These are phyloP conservation scores for Pseudophaeomoniella oleicola DNA, from an alignment of 2,329 filamentous ascomycete species.

Conservation along the genomic window DNA sequence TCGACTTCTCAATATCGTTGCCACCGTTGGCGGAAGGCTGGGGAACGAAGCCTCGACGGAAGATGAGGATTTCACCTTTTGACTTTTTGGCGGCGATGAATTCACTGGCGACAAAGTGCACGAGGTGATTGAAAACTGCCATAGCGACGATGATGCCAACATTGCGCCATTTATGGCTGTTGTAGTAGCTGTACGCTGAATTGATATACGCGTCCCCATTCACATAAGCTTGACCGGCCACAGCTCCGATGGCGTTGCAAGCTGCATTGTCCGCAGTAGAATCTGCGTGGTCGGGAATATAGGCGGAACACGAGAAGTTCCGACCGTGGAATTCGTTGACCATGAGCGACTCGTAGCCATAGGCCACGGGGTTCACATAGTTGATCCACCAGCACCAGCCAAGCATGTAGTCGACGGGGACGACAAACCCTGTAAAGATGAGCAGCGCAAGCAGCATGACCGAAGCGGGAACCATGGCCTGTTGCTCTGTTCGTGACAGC, in stretches of 20 bases:
- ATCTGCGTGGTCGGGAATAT: constrained; percentile 29
- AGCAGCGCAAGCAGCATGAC: constrained; percentile 41
- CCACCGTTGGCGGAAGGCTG: constrained; percentile 28
- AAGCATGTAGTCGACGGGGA: constrained; percentile 42
- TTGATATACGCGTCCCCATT: constrained; percentile 48
- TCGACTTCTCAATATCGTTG: constrained; percentile 18
- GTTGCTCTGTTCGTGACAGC: constrained; percentile 42
- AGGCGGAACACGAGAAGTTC: constrained; percentile 39
- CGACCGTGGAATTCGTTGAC: constrained; percentile 44
- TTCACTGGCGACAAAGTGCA: constrained; percentile 52
- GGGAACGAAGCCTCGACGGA: constrained; percentile 45
- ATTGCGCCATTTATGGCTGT: constrained; percentile 51
- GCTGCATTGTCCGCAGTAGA: constrained; percentile 54
- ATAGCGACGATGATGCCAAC: constrained; percentile 56
- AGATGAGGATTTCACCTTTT: constrained; percentile 56
- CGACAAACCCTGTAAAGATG: constrained; percentile 54
- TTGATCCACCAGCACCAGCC: constrained; percentile 55
- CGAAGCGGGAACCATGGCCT: constrained; percentile 44
- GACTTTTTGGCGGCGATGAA: constrained; percentile 48
- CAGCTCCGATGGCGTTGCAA: constrained; percentile 34
- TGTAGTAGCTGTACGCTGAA: constrained; percentile 41
- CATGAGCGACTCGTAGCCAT: constrained; percentile 48
- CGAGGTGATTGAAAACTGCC: constrained; percentile 45
- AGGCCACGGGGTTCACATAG: constrained; percentile 51
- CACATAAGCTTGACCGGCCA: constrained; percentile 38